These are phyloP conservation scores for Calonectria fujianensis DNA, from an alignment of 2,329 filamentous ascomycete genomes.

Conservation along the genomic window DNA sequence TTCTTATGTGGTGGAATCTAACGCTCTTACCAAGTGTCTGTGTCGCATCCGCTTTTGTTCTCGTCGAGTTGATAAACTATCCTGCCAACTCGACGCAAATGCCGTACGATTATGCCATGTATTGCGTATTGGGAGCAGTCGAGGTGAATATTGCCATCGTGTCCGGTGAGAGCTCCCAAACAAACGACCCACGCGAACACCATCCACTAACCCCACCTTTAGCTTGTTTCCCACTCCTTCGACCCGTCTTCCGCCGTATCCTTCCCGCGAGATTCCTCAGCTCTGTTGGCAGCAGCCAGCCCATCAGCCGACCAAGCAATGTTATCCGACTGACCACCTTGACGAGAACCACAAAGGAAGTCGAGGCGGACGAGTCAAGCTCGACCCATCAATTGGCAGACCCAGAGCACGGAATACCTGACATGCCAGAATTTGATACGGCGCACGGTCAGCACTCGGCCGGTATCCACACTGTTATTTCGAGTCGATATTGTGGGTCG, in stretches of 20 bases:
- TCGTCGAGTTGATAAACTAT: conserved; percentile 42
- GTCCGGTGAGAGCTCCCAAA: conserved; percentile 34
- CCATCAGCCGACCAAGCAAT: conserved; percentile 43
- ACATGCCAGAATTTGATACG: background rate
- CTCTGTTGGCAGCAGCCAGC: conserved; percentile 44
- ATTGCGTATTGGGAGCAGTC: conserved; percentile 46
- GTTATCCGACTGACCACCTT: conserved; percentile 42
- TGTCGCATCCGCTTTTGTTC: conserved; percentile 44
- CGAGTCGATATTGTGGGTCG: conserved; percentile 25
- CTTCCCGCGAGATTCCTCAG: conserved; percentile 45
- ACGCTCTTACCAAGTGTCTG: conserved; percentile 39
- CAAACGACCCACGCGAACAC: too few relatives aligned
- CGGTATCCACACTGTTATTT: conserved; percentile 42
- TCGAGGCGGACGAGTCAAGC: conserved; percentile 42
- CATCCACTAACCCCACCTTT: background rate
- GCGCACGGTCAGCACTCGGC: background rate
- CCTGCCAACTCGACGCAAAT: conserved; percentile 41
- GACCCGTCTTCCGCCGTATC: conserved; percentile 46
- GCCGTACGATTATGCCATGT: conserved; percentile 42
- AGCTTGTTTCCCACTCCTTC: conserved; percentile 50
- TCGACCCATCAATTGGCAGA: conserved; percentile 47
- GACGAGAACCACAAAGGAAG: conserved; percentile 31
- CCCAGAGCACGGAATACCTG: conserved; percentile 30
- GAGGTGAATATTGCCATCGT: conserved; percentile 51
- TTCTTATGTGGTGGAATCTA: conserved; percentile 27